Evolutionary conservation across 441 rosid genomes (phyloP).

Genomic region (Pelargonium australe): DNA sequence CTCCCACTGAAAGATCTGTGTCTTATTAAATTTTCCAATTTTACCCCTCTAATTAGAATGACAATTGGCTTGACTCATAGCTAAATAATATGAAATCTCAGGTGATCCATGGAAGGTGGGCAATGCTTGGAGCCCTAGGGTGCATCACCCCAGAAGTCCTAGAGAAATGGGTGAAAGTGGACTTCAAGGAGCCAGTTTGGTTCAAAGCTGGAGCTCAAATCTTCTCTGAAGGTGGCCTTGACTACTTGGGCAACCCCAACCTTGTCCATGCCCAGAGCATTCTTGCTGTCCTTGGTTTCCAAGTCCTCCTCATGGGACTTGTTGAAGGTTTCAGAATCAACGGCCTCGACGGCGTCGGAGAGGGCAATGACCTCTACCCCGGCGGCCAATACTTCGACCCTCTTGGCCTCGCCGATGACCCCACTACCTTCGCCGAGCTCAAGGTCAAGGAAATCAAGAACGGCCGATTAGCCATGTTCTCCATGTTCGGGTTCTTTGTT

Average conservation of each 20-base stretch:
- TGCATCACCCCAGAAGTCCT: slow-evolving; percentile 14
- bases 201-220: slow-evolving; percentile 17
- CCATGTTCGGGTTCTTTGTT: slow-evolving; percentile 17
- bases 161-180: slow-evolving; percentile 4
- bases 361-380: slow-evolving; percentile 9
- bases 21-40: too few species aligned
- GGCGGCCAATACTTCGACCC: slow-evolving; percentile 14
- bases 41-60: too few species aligned
- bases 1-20: too few species aligned
- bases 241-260: slow-evolving; percentile 15
- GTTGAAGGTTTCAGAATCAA: slow-evolving; percentile 14
- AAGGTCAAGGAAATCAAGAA: slow-evolving; percentile 19
- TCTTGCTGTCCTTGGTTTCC: slow-evolving; percentile 10
- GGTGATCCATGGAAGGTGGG: slow-evolving; percentile 17
- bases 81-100: not conserved
- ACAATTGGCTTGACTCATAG: too few species aligned
- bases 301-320: slow-evolving; percentile 13
- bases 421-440: slow-evolving; percentile 14
- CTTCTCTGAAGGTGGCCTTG: slow-evolving; percentile 12
- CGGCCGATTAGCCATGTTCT: slow-evolving; percentile 15
- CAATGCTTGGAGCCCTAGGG: slow-evolving; percentile 16
- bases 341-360: slow-evolving; percentile 7
- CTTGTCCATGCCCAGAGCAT: slow-evolving; percentile 17
- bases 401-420: slow-evolving; percentile 12
- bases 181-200: slow-evolving; percentile 11